Percentiles rank a stretch among this genome's conserved stretches.
These are phyloP conservation scores for Coemansia umbellata DNA, from an alignment of 192 early-diverging fungal genomes.

Conservation along the genomic window DNA sequence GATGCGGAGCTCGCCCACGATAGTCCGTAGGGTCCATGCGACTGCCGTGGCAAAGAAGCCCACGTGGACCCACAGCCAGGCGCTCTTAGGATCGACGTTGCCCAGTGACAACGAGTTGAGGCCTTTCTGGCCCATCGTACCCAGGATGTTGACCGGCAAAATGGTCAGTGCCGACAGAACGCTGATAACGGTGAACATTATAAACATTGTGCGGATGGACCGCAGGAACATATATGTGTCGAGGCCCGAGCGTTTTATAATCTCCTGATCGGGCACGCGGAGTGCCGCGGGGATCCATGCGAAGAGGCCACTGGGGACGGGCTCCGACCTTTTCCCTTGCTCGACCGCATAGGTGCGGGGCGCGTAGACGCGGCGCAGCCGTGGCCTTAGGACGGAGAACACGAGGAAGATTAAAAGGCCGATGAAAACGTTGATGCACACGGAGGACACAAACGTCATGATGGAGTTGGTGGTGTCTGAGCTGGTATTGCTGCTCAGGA, in stretches of 20 bases:
- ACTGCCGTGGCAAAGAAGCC: constrained; percentile 39
- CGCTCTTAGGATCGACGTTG: constrained; percentile 56
- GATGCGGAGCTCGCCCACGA: constrained; percentile 56
- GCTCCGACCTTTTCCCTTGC: constrained; percentile 52
- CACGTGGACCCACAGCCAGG: constrained; percentile 71
- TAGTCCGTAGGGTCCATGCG: constrained; percentile 36
- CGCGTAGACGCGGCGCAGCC: constrained; percentile 64
- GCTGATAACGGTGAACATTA: constrained; percentile 59
- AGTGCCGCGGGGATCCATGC: constrained; percentile 60
- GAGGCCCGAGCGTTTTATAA: constrained; percentile 58
- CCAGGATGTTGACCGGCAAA: constrained; percentile 67
- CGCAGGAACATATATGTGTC: constrained; percentile 80
- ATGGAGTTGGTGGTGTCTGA: constrained; percentile 47
- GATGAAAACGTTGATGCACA: constrained; percentile 63
- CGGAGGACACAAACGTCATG: constrained; percentile 64
- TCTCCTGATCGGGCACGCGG: constrained; percentile 51
- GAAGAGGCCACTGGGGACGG: constrained; percentile 52
- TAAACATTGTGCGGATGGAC: constrained; percentile 63
- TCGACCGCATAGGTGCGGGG: constrained; percentile 65
- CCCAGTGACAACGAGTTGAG: constrained; percentile 64
- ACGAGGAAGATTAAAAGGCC: constrained; percentile 51
- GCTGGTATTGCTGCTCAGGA: not conserved
- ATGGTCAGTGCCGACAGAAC: constrained; percentile 58
- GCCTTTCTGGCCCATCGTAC: constrained; percentile 48
- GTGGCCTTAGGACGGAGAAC: constrained; percentile 66